Percentiles rank a stretch among this genome's conserved stretches.
These are phyloP conservation scores for Scheffersomyces ergatensis DNA, from an alignment of 805 yeast species.

Conservation along the genomic window DNA sequence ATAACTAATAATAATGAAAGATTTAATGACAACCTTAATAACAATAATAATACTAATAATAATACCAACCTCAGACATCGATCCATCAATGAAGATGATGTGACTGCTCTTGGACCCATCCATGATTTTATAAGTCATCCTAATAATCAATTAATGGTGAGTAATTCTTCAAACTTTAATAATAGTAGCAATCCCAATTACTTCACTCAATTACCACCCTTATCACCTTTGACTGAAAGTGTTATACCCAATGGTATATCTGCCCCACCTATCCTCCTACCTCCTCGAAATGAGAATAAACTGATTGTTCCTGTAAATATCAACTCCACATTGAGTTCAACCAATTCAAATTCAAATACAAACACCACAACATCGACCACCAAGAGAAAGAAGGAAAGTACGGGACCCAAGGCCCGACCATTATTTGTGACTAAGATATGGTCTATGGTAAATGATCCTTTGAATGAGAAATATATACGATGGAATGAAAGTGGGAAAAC, in stretches of 20 bases:
- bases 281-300: not conserved
- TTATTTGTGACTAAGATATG: conserved; percentile 92
- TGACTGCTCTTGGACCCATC: not conserved
- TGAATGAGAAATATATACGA: conserved; percentile 65
- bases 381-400: conserved; percentile 24
- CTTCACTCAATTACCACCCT: conserved; percentile 18
- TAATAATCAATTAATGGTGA: conserved; percentile 2
- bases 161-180: too few species aligned
- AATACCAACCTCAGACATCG: too few species aligned
- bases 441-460: conserved; percentile 89
- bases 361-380: not conserved
- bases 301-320: too few species aligned
- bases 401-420: conserved; percentile 61
- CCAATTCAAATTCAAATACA: not conserved
- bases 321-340: too few species aligned
- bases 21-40: not conserved
- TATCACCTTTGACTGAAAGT: conserved; percentile 28
- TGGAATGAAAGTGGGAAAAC: conserved; percentile 88
- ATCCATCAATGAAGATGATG: not conserved
- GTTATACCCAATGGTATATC: conserved; percentile 21
- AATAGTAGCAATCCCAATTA: not conserved
- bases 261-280: conserved; percentile 14
- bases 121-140: conserved; percentile 1
- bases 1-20: not conserved
- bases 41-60: not conserved